A percentile compares a stretch with the other conserved stretches of the same genome.
phyloP scores from a whole-genome alignment of 2,329 filamentous ascomycete species.

The Ophiostoma piceae region DNA sequence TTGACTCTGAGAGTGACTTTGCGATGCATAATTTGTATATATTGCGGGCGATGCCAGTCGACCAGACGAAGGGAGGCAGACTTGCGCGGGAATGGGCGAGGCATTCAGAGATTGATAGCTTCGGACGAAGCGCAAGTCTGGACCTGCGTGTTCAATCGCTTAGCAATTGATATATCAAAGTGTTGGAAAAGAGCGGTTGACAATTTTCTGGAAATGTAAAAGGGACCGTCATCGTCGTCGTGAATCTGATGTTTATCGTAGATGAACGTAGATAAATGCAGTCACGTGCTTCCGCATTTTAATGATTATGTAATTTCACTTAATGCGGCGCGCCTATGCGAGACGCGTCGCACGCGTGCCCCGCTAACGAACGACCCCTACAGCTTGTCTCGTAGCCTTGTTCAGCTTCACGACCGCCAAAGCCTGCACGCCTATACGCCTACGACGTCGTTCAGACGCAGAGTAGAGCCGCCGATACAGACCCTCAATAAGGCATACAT shows the following conservation, averaged over 20 bases:
- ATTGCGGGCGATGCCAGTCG: not conserved
- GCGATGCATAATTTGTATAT: not conserved
- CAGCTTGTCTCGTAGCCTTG: constrained; percentile 11
- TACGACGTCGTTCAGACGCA: not conserved
- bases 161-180: not conserved
- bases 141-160: not conserved
- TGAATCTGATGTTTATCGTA: not conserved
- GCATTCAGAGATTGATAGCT: not conserved
- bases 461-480: not conserved
- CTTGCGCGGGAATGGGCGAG: constrained; percentile 18
- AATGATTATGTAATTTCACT: constrained; percentile 6
- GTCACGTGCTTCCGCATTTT: not conserved
- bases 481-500: not conserved
- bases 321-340: not conserved
- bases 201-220: not conserved
- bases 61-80: not conserved
- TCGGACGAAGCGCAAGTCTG: not conserved
- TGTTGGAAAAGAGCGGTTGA: not conserved
- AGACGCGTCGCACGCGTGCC: constrained; percentile 23
- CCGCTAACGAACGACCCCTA: constrained; percentile 17
- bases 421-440: not conserved
- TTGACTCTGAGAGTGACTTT: not conserved
- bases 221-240: not conserved
- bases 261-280: too few relatives aligned
- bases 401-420: constrained; percentile 12